Percentiles rank a stretch among this genome's conserved stretches.
phyloP scores from a whole-genome alignment of 2,329 filamentous ascomycete species.

The Zasmidium citrigriseum region DNA sequence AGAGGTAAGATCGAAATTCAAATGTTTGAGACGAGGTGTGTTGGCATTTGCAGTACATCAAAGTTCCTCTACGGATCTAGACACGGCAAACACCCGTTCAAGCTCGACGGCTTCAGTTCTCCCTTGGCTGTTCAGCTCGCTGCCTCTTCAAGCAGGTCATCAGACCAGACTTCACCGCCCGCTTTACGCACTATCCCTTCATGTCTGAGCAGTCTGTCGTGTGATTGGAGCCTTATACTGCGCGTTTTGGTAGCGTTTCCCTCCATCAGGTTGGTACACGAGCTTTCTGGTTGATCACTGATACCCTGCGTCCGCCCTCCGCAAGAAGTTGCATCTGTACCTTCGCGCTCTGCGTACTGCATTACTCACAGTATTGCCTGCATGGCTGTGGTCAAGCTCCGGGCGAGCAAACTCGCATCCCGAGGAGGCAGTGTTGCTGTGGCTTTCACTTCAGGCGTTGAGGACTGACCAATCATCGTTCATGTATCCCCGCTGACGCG shows the following conservation, averaged over 20 bases:
- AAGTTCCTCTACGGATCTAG: not conserved
- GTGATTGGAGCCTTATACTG: not conserved
- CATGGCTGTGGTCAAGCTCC: too few relatives aligned
- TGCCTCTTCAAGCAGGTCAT: not conserved
- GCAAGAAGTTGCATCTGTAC: not conserved
- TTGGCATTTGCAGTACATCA: not conserved
- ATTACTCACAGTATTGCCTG: not conserved
- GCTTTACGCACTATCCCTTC: too few relatives aligned
- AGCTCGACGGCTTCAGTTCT: not conserved
- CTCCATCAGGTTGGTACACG: not conserved
- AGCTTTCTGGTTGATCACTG: not conserved
- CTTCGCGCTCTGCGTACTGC: not conserved
- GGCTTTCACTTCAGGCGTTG: not conserved
- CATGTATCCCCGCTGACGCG: not conserved
- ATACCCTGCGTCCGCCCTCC: not conserved
- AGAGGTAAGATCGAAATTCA: too few relatives aligned
- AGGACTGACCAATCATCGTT: slow-evolving; percentile 9
- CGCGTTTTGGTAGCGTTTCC: not conserved
- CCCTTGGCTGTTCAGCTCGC: not conserved
- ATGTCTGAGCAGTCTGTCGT: not conserved
- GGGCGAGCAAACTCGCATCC: not conserved
- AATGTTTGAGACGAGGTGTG: too few relatives aligned
- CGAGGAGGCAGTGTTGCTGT: not conserved
- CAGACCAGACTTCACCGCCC: too few relatives aligned
- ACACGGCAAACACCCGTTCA: not conserved